Evolutionary conservation across 192 early-diverging fungal species (phyloP).

Genomic region (Backusella westeae): DNA sequence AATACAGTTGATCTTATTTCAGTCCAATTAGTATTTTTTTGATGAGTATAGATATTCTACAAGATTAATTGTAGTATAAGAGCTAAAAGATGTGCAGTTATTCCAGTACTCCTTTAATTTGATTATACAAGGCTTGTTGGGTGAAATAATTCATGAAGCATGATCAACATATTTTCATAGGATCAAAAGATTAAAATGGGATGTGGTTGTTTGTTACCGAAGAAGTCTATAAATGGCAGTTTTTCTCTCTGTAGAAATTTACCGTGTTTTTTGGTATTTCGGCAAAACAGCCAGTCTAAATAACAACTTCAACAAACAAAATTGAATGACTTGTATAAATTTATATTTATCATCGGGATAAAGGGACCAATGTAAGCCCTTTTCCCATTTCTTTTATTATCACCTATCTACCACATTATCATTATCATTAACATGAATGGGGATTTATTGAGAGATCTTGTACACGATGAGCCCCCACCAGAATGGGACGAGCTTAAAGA

Average conservation of each 20-base stretch:
- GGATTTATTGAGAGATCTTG: neutral
- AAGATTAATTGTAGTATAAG: too few relatives aligned
- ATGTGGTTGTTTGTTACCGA: neutral
- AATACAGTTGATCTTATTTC: too few relatives aligned
- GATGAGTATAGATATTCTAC: too few relatives aligned
- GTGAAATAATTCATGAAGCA: too few relatives aligned
- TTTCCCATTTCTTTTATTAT: neutral
- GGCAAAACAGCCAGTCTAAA: neutral
- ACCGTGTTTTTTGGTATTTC: neutral
- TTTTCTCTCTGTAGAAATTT: constrained; percentile 2
- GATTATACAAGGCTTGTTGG: too few relatives aligned
- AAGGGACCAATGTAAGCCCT: neutral
- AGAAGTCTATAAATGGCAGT: neutral
- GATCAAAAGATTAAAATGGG: neutral
- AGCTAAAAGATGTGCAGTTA: too few relatives aligned
- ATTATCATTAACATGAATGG: neutral
- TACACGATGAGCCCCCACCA: neutral
- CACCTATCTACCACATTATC: neutral
- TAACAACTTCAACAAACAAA: neutral
- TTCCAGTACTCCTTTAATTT: too few relatives aligned
- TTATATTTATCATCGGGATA: neutral
- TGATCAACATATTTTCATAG: too few relatives aligned
- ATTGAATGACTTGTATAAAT: neutral
- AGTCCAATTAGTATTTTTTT: too few relatives aligned
- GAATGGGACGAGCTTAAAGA: neutral